Base-by-base conservation (phyloP, 192 early-diverging fungal species). In the Linnemannia exigua region DNA sequence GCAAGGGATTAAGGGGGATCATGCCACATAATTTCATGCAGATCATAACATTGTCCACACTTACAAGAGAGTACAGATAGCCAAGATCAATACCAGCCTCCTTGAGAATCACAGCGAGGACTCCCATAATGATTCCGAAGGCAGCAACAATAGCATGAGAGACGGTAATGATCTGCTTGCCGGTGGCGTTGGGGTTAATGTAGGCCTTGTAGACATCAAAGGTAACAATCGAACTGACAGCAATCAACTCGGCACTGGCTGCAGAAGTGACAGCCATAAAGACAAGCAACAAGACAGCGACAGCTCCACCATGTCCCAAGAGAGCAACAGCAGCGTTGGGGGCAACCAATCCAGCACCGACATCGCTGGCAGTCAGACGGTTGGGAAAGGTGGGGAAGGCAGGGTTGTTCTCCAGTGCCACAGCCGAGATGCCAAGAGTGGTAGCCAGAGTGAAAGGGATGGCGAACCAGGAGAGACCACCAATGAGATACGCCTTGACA, bases 221-320 rank as follows among this genome's bases (percentile, higher is more conserved):
- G 9, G 95, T 95, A 47, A 90, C 80, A 50, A 95, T 91, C 15
- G 94, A 95, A 33, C 92, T 90, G n/a, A 95, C 94, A 6, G 94
- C 94, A 76, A 95, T 94, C 54, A 95, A 75, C 69, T 95, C 95
- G 14, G 94, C 94, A 61, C 93, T 95, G 12, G 95, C 79, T n/a
- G 94, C 94, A n/a, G 87, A 90, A 2, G 94, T 95, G 22, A 95
- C 94, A 41, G 95, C 95, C 94, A 95, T 95, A 74, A 95, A 95
- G 3, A 95, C 91, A 17, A 95, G 76, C 48, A 95, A 81, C 48
- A 95, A 76, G 28, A 92, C 89, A 9, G 94, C 94, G 47, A 93
- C 82, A 22, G 91, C 94, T 37, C 94, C 94, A 41, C 88, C 89
- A n/a, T 87, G 72, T 22, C 94, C 94, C 22, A 95, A 52, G 9